Evolutionary conservation across 106 monocot genomes (phyloP), one percentile per base, ranked within the genome.

Genomic region (Dendrobium catenatum): DNA sequence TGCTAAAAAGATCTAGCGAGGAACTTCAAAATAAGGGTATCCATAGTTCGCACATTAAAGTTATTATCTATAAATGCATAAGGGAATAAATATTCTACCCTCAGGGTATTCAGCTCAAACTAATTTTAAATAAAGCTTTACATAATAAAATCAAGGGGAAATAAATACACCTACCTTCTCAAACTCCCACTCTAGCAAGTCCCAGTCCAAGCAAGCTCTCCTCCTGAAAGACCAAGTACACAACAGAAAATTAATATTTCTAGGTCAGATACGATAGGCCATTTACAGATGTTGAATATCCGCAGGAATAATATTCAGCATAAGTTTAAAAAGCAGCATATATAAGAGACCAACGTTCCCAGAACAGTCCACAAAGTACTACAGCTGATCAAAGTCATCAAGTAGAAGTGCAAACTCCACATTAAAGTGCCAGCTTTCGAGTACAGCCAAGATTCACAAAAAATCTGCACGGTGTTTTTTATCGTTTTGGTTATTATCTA

Each of bases 171-270:
- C 61, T 24, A 70, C 74, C 74, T 74, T n/a, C 42, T 74, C 74
- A 74, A 43, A 74, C 43, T 74, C 74, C 74, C 74, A 74, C 43
- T 74, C 74, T 43, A 44, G 6, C 16, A 74, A 74, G 74, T 74
- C 43, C 41, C 19, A 74, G 44, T 74, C 74, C 41, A 42, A 41
- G 43, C 70, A 70, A 37, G 42, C 43, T n/a, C 43, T 74, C 43
- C 74, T 74, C 43, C 74, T 74, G 72, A 74, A 74, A 43, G 13
- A 74, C 9, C 42, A 74, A 73, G 15, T 18, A 44, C 43, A 44
- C 20, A 43, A 72, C 74, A 42, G 74, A 74, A 18, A 74, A 74
- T 74, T 74, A 44, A 43, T 29, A 74, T 42, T 18, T 40, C 40
- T 43, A 74, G 74, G 29, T 44, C 42, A 74, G n/a, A 4, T 22